These are phyloP conservation scores for Colletotrichum euphorbiae DNA, from an alignment of 2,329 filamentous ascomycete species.

Conservation along the genomic window DNA sequence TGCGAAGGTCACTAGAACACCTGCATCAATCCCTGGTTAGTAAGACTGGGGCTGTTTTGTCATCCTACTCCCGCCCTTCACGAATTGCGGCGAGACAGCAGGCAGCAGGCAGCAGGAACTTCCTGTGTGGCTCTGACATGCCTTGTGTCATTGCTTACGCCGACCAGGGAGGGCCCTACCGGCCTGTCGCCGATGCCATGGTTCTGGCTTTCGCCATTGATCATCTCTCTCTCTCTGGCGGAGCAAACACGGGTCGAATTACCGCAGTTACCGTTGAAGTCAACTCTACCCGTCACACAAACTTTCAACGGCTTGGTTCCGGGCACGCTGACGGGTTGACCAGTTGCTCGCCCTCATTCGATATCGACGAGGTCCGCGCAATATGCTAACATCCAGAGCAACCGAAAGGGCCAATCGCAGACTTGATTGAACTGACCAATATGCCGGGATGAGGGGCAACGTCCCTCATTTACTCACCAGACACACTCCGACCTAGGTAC, in stretches of 20 bases:
- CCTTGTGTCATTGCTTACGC: slow-evolving; percentile 32
- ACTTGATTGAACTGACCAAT: slow-evolving; percentile 15
- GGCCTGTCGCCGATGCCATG: slow-evolving; percentile 4
- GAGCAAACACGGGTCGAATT: slow-evolving; percentile 4
- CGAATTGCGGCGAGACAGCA: background rate
- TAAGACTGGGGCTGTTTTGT: slow-evolving; percentile 18
- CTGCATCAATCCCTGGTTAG: slow-evolving; percentile 9
- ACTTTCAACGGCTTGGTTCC: slow-evolving; percentile 6
- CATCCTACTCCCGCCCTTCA: background rate
- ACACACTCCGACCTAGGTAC: background rate
- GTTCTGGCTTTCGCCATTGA: background rate
- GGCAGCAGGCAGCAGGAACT: slow-evolving; percentile 17
- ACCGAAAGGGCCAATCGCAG: slow-evolving; percentile 16
- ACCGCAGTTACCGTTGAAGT: slow-evolving; percentile 15
- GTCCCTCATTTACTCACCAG: slow-evolving; percentile 3
- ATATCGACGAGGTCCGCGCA: background rate
- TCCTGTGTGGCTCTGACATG: slow-evolving; percentile 1
- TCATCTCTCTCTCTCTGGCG: background rate
- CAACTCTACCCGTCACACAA: slow-evolving; percentile 23
- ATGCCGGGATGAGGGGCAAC: slow-evolving; percentile 26
- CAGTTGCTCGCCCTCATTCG: slow-evolving; percentile 10
- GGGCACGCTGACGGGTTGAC: slow-evolving; percentile 17
- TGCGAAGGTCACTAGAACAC: background rate
- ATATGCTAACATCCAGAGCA: slow-evolving; percentile 8
- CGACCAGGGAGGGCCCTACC: background rate